Conservation (phyloP, 2,329 filamentous ascomycete species). For the Calycina herbarum region DNA sequence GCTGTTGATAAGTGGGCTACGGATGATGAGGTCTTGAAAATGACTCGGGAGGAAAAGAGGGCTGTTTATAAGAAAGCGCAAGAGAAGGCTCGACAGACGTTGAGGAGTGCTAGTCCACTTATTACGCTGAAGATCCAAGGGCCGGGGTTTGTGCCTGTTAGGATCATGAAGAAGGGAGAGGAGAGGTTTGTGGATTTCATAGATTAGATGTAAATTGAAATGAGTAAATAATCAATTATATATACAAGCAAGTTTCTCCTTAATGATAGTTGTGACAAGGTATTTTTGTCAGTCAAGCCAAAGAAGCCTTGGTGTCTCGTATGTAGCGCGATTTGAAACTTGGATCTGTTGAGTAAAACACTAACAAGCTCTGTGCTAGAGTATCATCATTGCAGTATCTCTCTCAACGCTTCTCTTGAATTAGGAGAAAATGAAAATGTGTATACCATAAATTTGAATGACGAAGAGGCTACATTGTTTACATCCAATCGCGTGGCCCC, state of each 20-base stretch:
- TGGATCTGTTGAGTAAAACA: too few species aligned
- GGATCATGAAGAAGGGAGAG: conserved; percentile 66
- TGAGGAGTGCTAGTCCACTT: conserved; percentile 58
- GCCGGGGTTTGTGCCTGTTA: conserved; percentile 57
- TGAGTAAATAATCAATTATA: background rate
- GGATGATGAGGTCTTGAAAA: conserved; percentile 34
- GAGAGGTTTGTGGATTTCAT: conserved; percentile 61
- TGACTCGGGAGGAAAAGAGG: conserved; percentile 47
- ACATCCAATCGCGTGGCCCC: conserved; percentile 3
- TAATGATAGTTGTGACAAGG: too few species aligned
- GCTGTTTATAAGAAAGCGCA: conserved; percentile 64
- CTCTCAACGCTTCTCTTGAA: too few species aligned
- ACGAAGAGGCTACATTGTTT: background rate
- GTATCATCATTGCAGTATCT: too few species aligned
- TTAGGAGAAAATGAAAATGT: too few species aligned
- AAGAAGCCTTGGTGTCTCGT: too few species aligned
- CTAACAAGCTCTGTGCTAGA: too few species aligned
- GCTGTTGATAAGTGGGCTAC: conserved; percentile 31
- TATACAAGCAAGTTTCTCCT: too few species aligned
- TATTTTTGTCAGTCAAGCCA: too few species aligned
- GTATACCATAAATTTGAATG: background rate
- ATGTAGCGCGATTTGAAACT: too few species aligned
- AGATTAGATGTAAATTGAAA: conserved; percentile 19
- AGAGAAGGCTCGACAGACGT: conserved; percentile 49
- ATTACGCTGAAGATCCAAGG: conserved; percentile 70